These are phyloP conservation scores for Calocybe gangraenosa DNA, from an alignment of 768 basidiomycete species.

Conservation along the genomic window DNA sequence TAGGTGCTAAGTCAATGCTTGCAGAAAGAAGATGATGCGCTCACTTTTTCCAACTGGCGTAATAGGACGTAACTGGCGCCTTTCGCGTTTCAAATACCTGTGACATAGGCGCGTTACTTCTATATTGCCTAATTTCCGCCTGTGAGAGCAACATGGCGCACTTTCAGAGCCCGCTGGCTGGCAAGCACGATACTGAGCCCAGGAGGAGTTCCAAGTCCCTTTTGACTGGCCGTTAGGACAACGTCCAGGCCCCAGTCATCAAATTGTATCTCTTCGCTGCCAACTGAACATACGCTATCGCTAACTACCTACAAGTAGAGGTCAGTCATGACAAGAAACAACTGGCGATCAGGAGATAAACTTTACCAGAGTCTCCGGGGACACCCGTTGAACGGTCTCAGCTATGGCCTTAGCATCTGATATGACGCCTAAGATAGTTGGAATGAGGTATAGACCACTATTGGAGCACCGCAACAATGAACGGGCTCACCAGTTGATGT, in stretches of 20 bases:
- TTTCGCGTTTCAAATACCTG: conserved; percentile 60
- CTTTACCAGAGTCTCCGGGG: conserved; percentile 78
- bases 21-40: neutral
- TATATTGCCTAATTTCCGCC: too few relatives aligned
- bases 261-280: conserved; percentile 91
- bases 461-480: neutral
- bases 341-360: conserved; percentile 4
- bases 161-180: conserved; percentile 74
- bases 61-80: conserved; percentile 71
- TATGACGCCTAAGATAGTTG: conserved; percentile 57
- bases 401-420: conserved; percentile 78
- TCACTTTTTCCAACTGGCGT: conserved; percentile 86
- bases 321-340: conserved; percentile 3
- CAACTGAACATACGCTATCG: conserved; percentile 96
- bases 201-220: conserved; percentile 91
- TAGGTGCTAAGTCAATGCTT: neutral
- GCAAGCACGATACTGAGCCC: conserved; percentile 86
- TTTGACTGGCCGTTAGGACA: conserved; percentile 82
- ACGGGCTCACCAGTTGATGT: conserved; percentile 69
- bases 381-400: conserved; percentile 65
- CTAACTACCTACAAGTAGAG: conserved; percentile 57
- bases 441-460: too few relatives aligned
- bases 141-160: conserved; percentile 16
- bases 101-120: neutral
- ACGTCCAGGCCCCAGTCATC: conserved; percentile 94